A percentile compares a stretch with the other conserved stretches of the same genome.
phyloP scores from a whole-genome alignment of 495 filamentous ascomycete genomes.

The Lineolata rhizophorae region DNA sequence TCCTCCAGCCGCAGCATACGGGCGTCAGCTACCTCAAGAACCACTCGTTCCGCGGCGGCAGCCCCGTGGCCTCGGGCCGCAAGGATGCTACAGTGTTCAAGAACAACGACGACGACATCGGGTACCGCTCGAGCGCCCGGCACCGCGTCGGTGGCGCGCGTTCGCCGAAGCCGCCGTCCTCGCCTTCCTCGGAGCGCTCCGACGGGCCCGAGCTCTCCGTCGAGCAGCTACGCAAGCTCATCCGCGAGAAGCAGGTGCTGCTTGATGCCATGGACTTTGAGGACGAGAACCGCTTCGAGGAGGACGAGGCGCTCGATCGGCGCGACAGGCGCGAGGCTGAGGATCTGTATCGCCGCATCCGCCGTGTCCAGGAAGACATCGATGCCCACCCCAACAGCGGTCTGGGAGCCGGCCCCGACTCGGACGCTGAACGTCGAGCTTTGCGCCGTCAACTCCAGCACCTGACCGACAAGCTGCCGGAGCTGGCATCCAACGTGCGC shows the following conservation, averaged over 20 bases:
- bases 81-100: constrained; percentile 96
- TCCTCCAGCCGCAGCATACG: constrained; percentile 83
- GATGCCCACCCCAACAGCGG: constrained; percentile 70
- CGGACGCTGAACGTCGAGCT: constrained; percentile 63
- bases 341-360: constrained; percentile 77
- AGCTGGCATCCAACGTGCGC: constrained; percentile 77
- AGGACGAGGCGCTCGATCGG: constrained; percentile 81
- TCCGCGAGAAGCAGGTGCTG: constrained; percentile 84
- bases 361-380: constrained; percentile 92
- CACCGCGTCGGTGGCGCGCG: constrained; percentile 50
- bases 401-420: constrained; percentile 50
- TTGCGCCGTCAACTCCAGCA: constrained; percentile 76
- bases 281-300: constrained; percentile 71
- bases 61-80: constrained; percentile 25
- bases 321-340: constrained; percentile 82
- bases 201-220: constrained; percentile 66
- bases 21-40: constrained; percentile 93
- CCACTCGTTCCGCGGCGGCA: constrained; percentile 60
- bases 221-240: constrained; percentile 79
- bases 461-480: constrained; percentile 72
- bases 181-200: constrained; percentile 45
- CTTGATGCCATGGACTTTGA: constrained; percentile 96
- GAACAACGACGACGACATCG: constrained; percentile 75
- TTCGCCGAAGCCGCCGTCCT: constrained; percentile 55
- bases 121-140: constrained; percentile 85